Evolutionary conservation across 306 rosid genomes (phyloP), one percentile per base, ranked within the genome.

Genomic region (Lathyrus sativus): DNA sequence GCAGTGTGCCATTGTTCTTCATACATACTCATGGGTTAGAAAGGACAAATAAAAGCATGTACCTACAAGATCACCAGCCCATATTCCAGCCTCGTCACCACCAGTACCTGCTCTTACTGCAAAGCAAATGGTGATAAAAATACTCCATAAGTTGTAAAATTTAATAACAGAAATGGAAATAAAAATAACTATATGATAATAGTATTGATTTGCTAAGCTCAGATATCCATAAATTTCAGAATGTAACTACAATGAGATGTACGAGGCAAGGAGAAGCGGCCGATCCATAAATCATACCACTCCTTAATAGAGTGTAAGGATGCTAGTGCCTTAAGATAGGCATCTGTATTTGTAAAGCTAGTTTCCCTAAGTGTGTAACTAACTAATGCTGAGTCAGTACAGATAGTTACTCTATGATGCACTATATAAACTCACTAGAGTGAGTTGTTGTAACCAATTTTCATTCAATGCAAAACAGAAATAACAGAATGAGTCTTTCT

Each of bases 1-100:
- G 68, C 33, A 70, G 60, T 18, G 31, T 17, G 38, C 15, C 17
- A 42, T 24, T 43, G 69, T 64, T 50, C 22, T 65, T 58, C 33
- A 74, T 18, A 65, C 58, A 74, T 49, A 64, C 65, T 33, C 74
- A 72, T 26, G 71, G 54, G 69, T 80, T 67, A 73, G 53, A 76
- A 80, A 78, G 67, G 85, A 90, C 81, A 82, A 79, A 85, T 72
- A 74, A 81, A 90, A 79, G 75, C 81, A 81, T 93, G 85, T 90
- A 93, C 97, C 97, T 88, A 93, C 99, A 93, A 93, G 99, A 82
- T 93, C 99, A 93, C 99, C 97, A 33, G 96, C 99, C 99, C 97
- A 93, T 61, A 93, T 63, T 84, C 99, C 99, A 65, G 99, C 99
- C 86, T 93, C 99, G 15, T 90, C 97, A 18, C 99, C 99, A 48